Evolutionary conservation across 2,329 filamentous ascomycete genomes (phyloP), one percentile per base, ranked within the genome.

Genomic region (Diaporthe citrichinensis): DNA sequence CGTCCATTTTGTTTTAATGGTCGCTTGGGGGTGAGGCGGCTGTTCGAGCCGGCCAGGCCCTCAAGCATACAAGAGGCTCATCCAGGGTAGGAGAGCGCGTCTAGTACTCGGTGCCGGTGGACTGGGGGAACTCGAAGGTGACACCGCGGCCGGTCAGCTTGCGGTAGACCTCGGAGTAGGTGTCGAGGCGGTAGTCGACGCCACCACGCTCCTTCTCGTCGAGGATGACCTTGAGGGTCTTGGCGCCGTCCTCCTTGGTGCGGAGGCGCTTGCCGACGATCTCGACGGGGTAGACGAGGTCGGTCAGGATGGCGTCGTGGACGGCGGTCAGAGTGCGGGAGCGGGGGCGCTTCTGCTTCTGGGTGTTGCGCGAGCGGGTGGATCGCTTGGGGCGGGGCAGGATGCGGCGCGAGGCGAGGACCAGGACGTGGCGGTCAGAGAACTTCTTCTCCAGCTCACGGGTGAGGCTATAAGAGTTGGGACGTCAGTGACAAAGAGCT

Each of bases 371-470:
- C 82, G 94, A 95, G 90, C 95, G 96, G 91, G 93, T 95, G 87
- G 95, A 98, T 87, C 96, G 96, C 95, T 98, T 98, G 88, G 97
- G 97, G 88, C 96, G 95, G 87, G 97, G 96, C 79, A 99, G 92
- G 85, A 99, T 99, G 89, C 97, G 97, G 92, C 97, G 97, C 85
- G 96, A 97, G 83, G 97, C 97, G 84, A 99, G 94, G 93, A 99
- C 95, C 88, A 99, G 92, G 88, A 99, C 97, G 89, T 99, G 97
- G 89, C 97, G 97, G 92, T 99, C 97, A 80, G 97, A 98, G 95
- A 99, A 99, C 92, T 99, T 99, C 95, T 99, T 99, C 94, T 99
- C 97, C 86, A 99, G 96, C 92, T 99, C 97, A 90, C 97, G 97
- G 89, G 97, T 99, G 86, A 99, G 93, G 87, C 96, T 98, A 78